These are phyloP conservation scores for Adansonia gregorii DNA, from an alignment of 441 rosid species.

Conservation along the genomic window DNA sequence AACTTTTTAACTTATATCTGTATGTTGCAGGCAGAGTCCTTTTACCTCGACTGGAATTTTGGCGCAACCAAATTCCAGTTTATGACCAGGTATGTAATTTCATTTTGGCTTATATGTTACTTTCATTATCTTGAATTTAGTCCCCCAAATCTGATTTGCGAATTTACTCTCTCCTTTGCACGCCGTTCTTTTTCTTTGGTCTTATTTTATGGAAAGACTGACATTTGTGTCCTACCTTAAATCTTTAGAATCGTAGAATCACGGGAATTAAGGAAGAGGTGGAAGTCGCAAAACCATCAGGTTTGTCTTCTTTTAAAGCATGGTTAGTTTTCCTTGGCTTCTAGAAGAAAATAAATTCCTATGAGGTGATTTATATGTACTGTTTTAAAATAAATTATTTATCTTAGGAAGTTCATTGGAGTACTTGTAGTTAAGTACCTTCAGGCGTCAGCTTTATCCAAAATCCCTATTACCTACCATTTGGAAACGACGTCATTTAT, in stretches of 20 bases:
- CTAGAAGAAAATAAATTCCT: conserved; percentile 9
- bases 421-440: neutral
- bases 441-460: too few species aligned
- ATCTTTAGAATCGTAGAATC: conserved; percentile 54
- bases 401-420: neutral
- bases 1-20: conserved; percentile 31
- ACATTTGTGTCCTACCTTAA: conserved; percentile 14
- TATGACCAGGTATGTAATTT: conserved; percentile 60
- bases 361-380: neutral
- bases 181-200: neutral
- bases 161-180: neutral
- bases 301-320: conserved; percentile 36
- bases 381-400: neutral
- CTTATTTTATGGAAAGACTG: neutral
- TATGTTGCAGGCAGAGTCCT: conserved; percentile 69
- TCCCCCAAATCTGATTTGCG: neutral
- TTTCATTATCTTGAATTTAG: neutral
- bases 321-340: conserved; percentile 17
- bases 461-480: neutral
- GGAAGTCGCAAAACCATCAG: conserved; percentile 35
- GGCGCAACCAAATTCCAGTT: conserved; percentile 75
- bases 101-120: conserved; percentile 15
- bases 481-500: neutral
- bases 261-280: conserved; percentile 47
- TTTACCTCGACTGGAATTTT: conserved; percentile 64